phyloP scores from a whole-genome alignment of 441 rosid genomes.

The Monsonia emarginata region DNA sequence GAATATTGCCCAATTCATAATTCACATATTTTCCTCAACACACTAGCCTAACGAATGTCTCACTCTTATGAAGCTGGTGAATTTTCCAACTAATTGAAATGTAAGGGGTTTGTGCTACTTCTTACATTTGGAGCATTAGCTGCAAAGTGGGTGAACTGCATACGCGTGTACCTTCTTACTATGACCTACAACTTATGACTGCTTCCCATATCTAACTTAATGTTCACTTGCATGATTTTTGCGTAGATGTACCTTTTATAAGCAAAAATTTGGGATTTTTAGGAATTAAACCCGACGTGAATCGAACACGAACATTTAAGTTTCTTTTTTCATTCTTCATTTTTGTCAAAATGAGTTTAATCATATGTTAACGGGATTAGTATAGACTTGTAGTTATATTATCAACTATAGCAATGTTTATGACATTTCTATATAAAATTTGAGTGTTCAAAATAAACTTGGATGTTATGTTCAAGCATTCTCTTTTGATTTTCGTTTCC shows the following conservation, averaged over 20 bases:
- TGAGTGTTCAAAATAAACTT: too few relatives aligned
- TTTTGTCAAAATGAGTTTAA: constrained; percentile 50
- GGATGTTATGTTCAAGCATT: too few relatives aligned
- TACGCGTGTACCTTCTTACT: constrained; percentile 94
- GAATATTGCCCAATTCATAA: not conserved
- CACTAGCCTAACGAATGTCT: not conserved
- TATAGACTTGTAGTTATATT: not conserved
- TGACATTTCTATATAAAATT: too few relatives aligned
- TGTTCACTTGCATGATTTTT: constrained; percentile 5
- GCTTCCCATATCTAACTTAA: constrained; percentile 25
- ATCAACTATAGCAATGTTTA: not conserved
- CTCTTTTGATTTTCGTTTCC: too few relatives aligned
- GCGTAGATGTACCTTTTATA: not conserved
- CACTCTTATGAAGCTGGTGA: constrained; percentile 18
- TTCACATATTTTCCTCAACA: not conserved
- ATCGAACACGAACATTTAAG: not conserved
- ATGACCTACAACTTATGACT: constrained; percentile 98
- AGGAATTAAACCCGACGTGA: too few relatives aligned
- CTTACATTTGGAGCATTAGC: constrained; percentile 99
- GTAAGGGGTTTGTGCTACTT: constrained; percentile 99
- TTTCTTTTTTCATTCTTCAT: not conserved
- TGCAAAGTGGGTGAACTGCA: constrained; percentile 96
- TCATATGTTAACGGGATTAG: not conserved
- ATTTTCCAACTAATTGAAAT: constrained; percentile 86
- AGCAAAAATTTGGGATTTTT: too few relatives aligned